Conservation (phyloP, 805 yeast species). For the Sungouiozyma ichnusensis region DNA sequence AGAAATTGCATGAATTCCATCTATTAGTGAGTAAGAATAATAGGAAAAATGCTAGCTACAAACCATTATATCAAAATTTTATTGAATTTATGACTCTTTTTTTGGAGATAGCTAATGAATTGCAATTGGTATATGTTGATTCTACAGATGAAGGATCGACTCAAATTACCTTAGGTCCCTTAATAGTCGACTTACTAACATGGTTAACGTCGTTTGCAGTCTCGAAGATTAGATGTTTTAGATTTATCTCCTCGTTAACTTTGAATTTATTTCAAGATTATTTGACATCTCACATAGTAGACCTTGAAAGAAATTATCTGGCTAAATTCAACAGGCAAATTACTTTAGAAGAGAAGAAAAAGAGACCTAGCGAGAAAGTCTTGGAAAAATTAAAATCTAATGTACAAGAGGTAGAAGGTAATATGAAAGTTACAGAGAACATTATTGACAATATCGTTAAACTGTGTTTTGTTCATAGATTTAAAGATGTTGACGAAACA, state of each 20-base stretch:
- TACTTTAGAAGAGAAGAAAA: constrained; percentile 29
- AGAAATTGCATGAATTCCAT: constrained; percentile 61
- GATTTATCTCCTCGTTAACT: constrained; percentile 54
- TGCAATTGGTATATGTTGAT: constrained; percentile 43
- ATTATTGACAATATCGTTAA: constrained; percentile 56
- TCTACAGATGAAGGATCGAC: constrained; percentile 18
- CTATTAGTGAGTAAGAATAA: constrained; percentile 41
- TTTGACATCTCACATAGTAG: constrained; percentile 41
- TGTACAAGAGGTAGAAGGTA: constrained; percentile 33
- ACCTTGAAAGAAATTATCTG: constrained; percentile 28
- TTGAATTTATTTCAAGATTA: constrained; percentile 51
- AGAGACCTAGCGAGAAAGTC: constrained; percentile 33
- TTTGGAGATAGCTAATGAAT: constrained; percentile 45
- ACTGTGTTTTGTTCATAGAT: constrained; percentile 62
- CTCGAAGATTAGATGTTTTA: constrained; percentile 56
- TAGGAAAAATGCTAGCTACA: constrained; percentile 32
- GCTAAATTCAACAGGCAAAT: constrained; percentile 32
- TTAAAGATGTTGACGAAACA: constrained; percentile 64
- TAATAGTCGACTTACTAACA: constrained; percentile 42
- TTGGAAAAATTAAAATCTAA: constrained; percentile 37
- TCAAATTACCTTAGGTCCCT: constrained; percentile 24
- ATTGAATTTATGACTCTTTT: constrained; percentile 45
- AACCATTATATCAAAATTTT: constrained; percentile 42
- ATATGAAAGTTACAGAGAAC: constrained; percentile 43
- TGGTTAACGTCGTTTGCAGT: constrained; percentile 73